Base-by-base conservation (phyloP, 177 flowering plant species). In the Vitis hybrid region DNA sequence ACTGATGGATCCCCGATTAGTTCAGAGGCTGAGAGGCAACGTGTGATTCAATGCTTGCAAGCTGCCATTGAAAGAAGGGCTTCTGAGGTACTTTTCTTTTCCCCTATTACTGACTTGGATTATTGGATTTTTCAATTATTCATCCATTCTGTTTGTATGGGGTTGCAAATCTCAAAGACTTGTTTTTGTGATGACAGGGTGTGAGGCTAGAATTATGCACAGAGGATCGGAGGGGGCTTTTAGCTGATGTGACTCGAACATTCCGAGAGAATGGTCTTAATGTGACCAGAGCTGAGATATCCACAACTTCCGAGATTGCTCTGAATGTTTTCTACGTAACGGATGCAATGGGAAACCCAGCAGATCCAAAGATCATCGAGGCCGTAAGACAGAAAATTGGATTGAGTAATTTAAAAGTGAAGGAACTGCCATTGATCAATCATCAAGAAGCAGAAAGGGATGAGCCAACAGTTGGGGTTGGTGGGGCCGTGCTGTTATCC, bases 221-320 rank as follows among this genome's bases (percentile, higher is more conserved):
- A 0, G 41, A 32, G 0, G 99, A 93, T 24, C 80, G 86, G 50
- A 84, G 71, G 24, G 92, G 95, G 2, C 83, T 96, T 2, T 71
- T 96, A 59, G 91, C 99, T 1, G 91, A 88, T 50, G 97, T 96
- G 6, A 93, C 91, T 1, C 73, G 99, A 66, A 90, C 95, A 3
- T 96, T 96, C 66, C 82, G 98, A 11, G 99, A 96, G 67, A 91
- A 93, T 50, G 97, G 95, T n/a, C 83, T 96, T 2, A 90, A 90
- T 55, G 91, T 96, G 65, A 86, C 97, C 4, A 82, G 91, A 69
- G 92, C 98, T 2, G 99, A 95, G 75, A 83, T 93, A 50, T 90
- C 97, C 0, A 93, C 98, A 4, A 64, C 75, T 7, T 59, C 61
- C 2, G 91, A 83, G 3, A 82, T 65, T 64, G 97, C 95, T 6